phyloP scores from a whole-genome alignment of 257 asterid species.

The Solanum pimpinellifolium region DNA sequence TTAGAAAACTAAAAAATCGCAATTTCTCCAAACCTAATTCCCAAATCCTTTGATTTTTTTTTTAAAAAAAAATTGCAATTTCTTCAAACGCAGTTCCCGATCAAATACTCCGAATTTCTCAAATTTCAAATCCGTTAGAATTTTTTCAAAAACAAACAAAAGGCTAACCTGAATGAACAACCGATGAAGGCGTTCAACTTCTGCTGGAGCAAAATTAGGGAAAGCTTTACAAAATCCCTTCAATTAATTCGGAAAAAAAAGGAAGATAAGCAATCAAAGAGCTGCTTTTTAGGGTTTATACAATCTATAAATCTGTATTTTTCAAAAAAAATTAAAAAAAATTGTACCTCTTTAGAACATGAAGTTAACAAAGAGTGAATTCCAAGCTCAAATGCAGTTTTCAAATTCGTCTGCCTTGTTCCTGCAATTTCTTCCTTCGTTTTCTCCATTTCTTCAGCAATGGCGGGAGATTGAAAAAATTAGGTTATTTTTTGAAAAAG shows the following conservation, averaged over 20 bases:
- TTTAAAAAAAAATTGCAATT: background rate
- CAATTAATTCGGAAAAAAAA: background rate
- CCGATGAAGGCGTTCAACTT: conserved; percentile 15
- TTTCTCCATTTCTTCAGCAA: background rate
- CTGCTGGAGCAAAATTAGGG: conserved; percentile 3
- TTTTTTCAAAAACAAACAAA: background rate
- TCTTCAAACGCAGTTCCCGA: background rate
- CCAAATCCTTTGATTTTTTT: background rate
- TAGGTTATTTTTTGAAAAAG: background rate
- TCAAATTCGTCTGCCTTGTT: background rate
- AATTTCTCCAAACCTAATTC: background rate
- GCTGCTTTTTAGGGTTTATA: background rate
- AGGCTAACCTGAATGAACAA: conserved; percentile 12
- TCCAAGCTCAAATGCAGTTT: background rate
- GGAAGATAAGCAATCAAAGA: background rate
- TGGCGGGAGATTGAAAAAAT: background rate
- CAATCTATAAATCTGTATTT: background rate
- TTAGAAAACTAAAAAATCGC: background rate
- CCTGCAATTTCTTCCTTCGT: background rate
- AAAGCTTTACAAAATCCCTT: conserved; percentile 13
- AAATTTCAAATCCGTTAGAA: background rate
- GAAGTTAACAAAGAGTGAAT: background rate
- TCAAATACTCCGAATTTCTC: background rate
- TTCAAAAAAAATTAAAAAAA: background rate
- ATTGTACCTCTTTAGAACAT: background rate